Evolutionary conservation across 2,329 filamentous ascomycete species (phyloP).

Genomic region (Epichloe elymi): DNA sequence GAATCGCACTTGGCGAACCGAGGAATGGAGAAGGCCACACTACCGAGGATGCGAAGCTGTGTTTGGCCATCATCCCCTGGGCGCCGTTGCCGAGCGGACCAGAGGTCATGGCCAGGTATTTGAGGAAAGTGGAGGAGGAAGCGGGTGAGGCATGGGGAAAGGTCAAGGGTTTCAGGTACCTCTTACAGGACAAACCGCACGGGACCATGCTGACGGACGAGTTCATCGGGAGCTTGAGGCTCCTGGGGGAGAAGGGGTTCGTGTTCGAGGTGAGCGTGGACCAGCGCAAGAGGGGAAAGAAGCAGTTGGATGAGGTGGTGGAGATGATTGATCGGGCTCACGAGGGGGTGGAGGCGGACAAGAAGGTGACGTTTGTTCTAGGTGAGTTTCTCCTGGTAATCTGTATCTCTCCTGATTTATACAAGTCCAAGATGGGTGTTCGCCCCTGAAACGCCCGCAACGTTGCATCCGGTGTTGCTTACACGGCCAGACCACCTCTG

Average conservation of each 20-base stretch:
- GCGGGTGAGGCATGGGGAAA: constrained; percentile 53
- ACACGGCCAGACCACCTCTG: constrained; percentile 61
- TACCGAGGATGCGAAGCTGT: constrained; percentile 30
- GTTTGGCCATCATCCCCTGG: constrained; percentile 68
- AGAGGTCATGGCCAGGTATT: constrained; percentile 48
- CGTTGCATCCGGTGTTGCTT: no score
- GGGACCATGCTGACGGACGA: constrained; percentile 49
- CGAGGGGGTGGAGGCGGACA: constrained; percentile 41
- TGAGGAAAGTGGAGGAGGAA: constrained; percentile 43
- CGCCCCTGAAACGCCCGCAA: no score
- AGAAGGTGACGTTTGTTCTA: constrained; percentile 54
- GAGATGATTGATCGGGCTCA: constrained; percentile 58
- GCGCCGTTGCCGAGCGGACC: constrained; percentile 63
- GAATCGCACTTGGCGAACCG: constrained; percentile 49
- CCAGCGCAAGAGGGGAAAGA: constrained; percentile 59
- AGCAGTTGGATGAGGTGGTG: constrained; percentile 58
- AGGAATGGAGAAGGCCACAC: constrained; percentile 44
- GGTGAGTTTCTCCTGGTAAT: constrained; percentile 35
- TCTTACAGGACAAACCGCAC: constrained; percentile 63
- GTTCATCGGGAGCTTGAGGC: constrained; percentile 54
- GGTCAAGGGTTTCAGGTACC: constrained; percentile 68
- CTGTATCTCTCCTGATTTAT: no score
- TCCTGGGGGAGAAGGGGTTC: constrained; percentile 46
- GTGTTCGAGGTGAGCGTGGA: constrained; percentile 80
- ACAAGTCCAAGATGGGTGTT: no score